A percentile compares a stretch with the other conserved stretches of the same genome.
Conservation (phyloP, 2,329 filamentous ascomycete genomes). For the Geoglossum cookeanum region DNA sequence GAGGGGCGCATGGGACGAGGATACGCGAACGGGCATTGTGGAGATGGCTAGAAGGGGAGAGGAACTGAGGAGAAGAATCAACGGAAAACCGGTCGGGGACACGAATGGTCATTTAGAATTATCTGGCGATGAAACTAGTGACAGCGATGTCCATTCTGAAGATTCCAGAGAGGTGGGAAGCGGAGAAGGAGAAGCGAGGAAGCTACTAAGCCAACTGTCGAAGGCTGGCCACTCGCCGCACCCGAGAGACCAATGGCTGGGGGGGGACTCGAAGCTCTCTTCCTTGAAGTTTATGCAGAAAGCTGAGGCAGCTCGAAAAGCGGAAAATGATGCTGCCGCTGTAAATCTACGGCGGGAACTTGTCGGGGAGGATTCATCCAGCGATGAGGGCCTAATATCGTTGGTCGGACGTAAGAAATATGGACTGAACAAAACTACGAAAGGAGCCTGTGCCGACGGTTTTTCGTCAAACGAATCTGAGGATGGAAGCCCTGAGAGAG, state of each 20-base stretch:
- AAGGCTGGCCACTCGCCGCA: not conserved
- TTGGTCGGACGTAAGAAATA: constrained; percentile 50
- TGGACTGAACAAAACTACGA: constrained; percentile 27
- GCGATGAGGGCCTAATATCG: constrained; percentile 25
- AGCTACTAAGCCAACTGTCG: not conserved
- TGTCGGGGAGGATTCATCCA: constrained; percentile 35
- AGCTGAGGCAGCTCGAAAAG: constrained; percentile 59
- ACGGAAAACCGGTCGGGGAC: constrained; percentile 43
- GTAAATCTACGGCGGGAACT: constrained; percentile 53
- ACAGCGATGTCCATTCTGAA: constrained; percentile 36
- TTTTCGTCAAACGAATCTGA: constrained; percentile 36
- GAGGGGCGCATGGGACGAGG: constrained; percentile 72
- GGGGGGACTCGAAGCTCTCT: constrained; percentile 42
- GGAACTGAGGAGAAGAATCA: constrained; percentile 60
- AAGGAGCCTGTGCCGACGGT: constrained; percentile 14
- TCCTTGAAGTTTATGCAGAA: constrained; percentile 90
- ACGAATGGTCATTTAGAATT: constrained; percentile 31
- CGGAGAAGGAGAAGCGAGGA: constrained; percentile 26
- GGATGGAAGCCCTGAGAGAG: constrained; percentile 21
- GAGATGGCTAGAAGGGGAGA: constrained; percentile 72
- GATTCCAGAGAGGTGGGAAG: constrained; percentile 44
- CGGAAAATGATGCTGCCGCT: constrained; percentile 62
- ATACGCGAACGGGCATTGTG: constrained; percentile 55
- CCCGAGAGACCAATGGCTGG: constrained; percentile 8
- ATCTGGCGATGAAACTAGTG: constrained; percentile 26